A percentile compares a stretch with the other conserved stretches of the same genome.
phyloP scores from a whole-genome alignment of 768 basidiomycete genomes.

The Galerina sulciceps region DNA sequence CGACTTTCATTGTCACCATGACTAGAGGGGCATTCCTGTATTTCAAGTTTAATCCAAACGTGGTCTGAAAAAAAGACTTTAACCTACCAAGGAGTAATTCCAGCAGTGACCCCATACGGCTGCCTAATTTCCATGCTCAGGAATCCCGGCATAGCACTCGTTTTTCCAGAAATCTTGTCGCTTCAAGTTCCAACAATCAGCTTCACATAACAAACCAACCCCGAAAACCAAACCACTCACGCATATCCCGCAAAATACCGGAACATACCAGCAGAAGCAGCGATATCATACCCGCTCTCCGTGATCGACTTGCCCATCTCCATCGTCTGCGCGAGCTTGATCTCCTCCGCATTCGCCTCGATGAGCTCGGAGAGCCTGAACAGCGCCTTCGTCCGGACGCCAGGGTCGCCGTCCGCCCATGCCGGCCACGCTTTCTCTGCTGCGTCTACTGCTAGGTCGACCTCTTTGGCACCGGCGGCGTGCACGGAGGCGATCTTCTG shows the following conservation, averaged over 20 bases:
- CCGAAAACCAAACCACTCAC: neutral
- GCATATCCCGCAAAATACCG: neutral
- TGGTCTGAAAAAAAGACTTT: neutral
- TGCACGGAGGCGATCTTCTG: slow-evolving; percentile 4
- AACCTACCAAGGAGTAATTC: slow-evolving; percentile 3
- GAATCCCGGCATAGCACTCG: slow-evolving; percentile 3
- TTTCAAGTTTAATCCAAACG: neutral
- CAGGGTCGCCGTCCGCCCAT: slow-evolving; percentile 1
- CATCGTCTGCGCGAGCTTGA: slow-evolving; percentile 38
- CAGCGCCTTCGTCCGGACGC: slow-evolving; percentile 28
- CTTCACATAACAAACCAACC: neutral
- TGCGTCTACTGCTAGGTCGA: slow-evolving; percentile 4
- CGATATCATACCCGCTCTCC: slow-evolving; percentile 14
- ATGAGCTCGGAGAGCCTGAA: slow-evolving; percentile 36
- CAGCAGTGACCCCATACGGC: slow-evolving; percentile 4
- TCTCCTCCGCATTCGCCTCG: slow-evolving; percentile 29
- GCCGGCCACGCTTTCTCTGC: slow-evolving; percentile 9
- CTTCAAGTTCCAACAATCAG: neutral
- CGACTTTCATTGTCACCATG: slow-evolving; percentile 4
- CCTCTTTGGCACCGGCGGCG: slow-evolving; percentile 5
- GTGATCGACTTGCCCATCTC: slow-evolving; percentile 51
- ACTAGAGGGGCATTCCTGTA: slow-evolving; percentile 1
- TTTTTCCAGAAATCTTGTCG: slow-evolving; percentile 2
- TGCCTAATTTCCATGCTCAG: slow-evolving; percentile 5
- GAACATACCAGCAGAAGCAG: slow-evolving; percentile 6